Evolutionary conservation across 176 grass and related monocot genomes (phyloP), one percentile per base, ranked within the genome.

Genomic region (Hyparrhenia diplandra): DNA sequence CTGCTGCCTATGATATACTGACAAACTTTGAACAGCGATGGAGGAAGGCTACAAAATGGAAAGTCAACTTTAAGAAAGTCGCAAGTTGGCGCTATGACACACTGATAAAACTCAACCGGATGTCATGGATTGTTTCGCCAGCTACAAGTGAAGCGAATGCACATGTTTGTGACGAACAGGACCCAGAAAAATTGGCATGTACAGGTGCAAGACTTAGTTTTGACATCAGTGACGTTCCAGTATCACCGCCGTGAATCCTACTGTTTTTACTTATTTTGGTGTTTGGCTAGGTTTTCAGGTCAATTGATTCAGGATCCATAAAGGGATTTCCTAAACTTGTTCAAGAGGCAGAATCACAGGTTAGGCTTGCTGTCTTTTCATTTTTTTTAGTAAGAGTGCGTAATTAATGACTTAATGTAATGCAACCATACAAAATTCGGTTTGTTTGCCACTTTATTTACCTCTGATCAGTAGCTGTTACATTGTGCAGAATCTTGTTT

Each of bases 11-110:
- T 49, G 95, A 98, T 74, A 77, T 98, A 82, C 88, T 98, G 43
- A 88, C 49, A 17, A 98, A 98, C 55, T 98, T 98, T 70, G 92
- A 98, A 85, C 95, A 98, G 78, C 66, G 92, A 69, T 98, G 95
- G 92, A 93, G 79, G 84, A 98, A 92, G 75, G 83, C 90, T 67
- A 86, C 88, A 63, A 98, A 92, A 85, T 92, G 88, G 85, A 80
- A 89, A 88, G 89, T 92, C 25, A 90, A 82, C 74, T 63, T 94
- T 64, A 90, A 88, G 58, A 98, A 90, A 85, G 79, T 73, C 13
- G 85, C 87, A 64, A 81, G 88, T 83, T 94, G 92, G 95, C 83
- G 87, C 42, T 84, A 93, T 68, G 90, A 98, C 35, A 82, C 92
- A 34, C 67, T 98, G 83, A 79, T 95, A 69, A 98, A 91, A 76